phyloP scores from a whole-genome alignment of 257 asterid genomes.

The Rauvolfia tetraphylla region DNA sequence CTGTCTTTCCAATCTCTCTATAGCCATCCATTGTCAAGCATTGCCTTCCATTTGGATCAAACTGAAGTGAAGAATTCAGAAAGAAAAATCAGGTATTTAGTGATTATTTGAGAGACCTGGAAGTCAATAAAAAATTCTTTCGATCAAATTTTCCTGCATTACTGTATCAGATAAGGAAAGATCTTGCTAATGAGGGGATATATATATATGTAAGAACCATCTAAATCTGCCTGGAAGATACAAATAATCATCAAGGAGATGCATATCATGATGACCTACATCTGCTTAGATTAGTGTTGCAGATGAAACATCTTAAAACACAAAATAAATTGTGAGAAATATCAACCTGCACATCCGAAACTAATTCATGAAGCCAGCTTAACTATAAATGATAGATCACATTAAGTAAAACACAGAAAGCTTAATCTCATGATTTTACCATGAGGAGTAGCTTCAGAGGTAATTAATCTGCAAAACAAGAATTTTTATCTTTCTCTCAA shows the following conservation, averaged over 20 bases:
- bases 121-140: neutral
- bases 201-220: neutral
- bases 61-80: conserved; percentile 39
- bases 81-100: neutral
- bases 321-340: neutral
- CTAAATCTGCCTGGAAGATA: neutral
- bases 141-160: neutral
- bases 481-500: neutral
- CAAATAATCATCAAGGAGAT: neutral
- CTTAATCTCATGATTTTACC: neutral
- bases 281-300: neutral
- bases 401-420: neutral
- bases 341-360: neutral
- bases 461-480: neutral
- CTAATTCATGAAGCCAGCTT: neutral
- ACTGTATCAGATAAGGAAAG: neutral
- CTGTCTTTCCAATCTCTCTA: conserved; percentile 57
- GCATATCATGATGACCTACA: neutral
- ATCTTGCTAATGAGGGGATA: neutral
- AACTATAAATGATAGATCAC: neutral
- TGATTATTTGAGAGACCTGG: neutral
- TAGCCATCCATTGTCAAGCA: conserved; percentile 96
- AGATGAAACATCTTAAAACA: neutral
- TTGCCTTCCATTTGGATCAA: conserved; percentile 96
- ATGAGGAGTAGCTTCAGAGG: neutral